Evolutionary conservation across 352 stramenopile species (phyloP).

Genomic region (Thraustotheca clavata): DNA sequence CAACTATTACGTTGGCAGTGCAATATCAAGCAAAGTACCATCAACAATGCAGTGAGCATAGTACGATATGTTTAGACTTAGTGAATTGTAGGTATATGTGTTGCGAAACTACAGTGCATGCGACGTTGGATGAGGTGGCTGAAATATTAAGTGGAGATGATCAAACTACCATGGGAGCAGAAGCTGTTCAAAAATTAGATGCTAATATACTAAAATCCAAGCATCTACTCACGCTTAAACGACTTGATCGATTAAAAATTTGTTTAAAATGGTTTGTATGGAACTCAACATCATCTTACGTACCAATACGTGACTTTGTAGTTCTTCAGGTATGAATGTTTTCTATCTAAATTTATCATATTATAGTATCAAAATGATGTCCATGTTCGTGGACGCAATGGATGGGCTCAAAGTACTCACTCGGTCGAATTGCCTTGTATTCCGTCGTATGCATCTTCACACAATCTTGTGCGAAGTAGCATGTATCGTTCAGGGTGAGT

Average conservation of each 20-base stretch:
- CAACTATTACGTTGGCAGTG: not conserved
- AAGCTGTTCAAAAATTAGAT: not conserved
- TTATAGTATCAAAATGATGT: slow-evolving; percentile 54
- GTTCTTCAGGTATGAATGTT: slow-evolving; percentile 33
- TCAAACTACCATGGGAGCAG: slow-evolving; percentile 32
- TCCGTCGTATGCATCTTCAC: slow-evolving; percentile 39
- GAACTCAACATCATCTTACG: slow-evolving; percentile 61
- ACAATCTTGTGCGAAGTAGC: slow-evolving; percentile 58
- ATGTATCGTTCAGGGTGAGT: slow-evolving; percentile 60
- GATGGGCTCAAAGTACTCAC: slow-evolving; percentile 52
- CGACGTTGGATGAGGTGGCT: slow-evolving; percentile 67
- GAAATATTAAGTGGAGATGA: slow-evolving; percentile 74
- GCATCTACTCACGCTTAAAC: slow-evolving; percentile 59
- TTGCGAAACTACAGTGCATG: slow-evolving; percentile 61
- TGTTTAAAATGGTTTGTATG: slow-evolving; percentile 45
- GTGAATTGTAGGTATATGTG: slow-evolving; percentile 28
- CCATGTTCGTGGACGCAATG: slow-evolving; percentile 47
- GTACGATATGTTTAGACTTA: not conserved
- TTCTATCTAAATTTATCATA: not conserved
- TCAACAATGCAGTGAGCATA: not conserved
- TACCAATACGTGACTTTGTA: slow-evolving; percentile 70
- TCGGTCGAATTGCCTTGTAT: slow-evolving; percentile 66
- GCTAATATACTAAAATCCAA: slow-evolving; percentile 60
- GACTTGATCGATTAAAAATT: slow-evolving; percentile 61
- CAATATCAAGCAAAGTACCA: not conserved